Conservation (phyloP, 345 rosid species). For the Pseudoturritis turrita region DNA sequence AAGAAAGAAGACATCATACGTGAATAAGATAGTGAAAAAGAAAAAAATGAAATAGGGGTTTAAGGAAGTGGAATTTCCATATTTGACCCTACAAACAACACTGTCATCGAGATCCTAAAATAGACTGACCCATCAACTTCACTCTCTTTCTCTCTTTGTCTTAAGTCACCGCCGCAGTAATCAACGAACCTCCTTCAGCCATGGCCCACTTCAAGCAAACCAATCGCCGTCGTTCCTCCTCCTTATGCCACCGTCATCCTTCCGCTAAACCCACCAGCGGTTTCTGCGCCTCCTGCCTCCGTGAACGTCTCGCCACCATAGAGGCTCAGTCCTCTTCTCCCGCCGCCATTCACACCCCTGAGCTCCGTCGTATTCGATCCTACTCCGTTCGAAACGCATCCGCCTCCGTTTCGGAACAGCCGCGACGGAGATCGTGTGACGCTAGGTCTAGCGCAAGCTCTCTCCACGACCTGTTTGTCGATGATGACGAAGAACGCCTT, state of each 20-base stretch:
- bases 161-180: conserved; percentile 25
- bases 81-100: conserved; percentile 4
- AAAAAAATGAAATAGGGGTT: neutral
- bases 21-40: neutral
- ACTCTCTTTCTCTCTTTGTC: neutral
- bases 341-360: conserved; percentile 2
- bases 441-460: conserved; percentile 33
- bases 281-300: conserved; percentile 70
- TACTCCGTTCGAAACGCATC: conserved; percentile 24
- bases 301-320: conserved; percentile 70
- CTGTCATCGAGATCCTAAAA: neutral
- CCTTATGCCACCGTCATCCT: conserved; percentile 61
- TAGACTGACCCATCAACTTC: neutral
- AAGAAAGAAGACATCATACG: too few relatives aligned
- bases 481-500: conserved; percentile 35
- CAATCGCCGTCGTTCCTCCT: conserved; percentile 38
- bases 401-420: conserved; percentile 31
- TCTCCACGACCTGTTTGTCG: conserved; percentile 41
- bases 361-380: conserved; percentile 30
- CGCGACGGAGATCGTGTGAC: conserved; percentile 53
- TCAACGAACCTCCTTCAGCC: conserved; percentile 13
- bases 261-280: conserved; percentile 47
- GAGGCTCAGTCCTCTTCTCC: conserved; percentile 37
- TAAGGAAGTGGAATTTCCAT: neutral
- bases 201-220: conserved; percentile 38